phyloP scores from a whole-genome alignment of 352 stramenopile genomes.

The Globisporangium carolinianum region DNA sequence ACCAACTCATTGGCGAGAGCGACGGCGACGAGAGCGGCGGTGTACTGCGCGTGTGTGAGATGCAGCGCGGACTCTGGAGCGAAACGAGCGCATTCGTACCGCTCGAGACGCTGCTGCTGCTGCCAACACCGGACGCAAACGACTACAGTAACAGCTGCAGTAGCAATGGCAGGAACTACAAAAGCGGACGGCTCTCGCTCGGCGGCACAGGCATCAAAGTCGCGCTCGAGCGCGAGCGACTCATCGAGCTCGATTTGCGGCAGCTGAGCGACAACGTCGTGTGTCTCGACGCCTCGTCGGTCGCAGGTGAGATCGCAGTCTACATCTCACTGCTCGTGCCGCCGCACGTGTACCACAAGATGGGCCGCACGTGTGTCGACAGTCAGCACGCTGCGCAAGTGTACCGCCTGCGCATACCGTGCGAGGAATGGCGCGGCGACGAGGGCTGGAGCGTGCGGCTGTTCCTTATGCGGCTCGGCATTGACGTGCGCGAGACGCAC shows the following conservation, averaged over 20 bases:
- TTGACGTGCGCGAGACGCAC: slow-evolving; percentile 43
- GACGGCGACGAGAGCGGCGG: no score
- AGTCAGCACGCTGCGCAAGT: slow-evolving; percentile 34
- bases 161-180: no score
- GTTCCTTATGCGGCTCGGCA: slow-evolving; percentile 37
- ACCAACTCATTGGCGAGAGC: slow-evolving; percentile 1
- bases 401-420: slow-evolving; percentile 16
- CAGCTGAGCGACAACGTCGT: slow-evolving; percentile 30
- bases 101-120: neutral
- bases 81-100: slow-evolving; percentile 6
- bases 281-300: slow-evolving; percentile 35
- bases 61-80: slow-evolving; percentile 12
- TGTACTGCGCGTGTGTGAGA: neutral
- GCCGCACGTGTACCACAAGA: slow-evolving; percentile 26
- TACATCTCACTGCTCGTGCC: slow-evolving; percentile 32
- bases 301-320: slow-evolving; percentile 12
- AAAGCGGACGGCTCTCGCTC: neutral
- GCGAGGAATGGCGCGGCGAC: neutral
- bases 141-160: neutral
- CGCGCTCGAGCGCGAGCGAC: slow-evolving; percentile 11
- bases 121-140: slow-evolving; percentile 12
- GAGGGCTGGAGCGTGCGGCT: slow-evolving; percentile 36
- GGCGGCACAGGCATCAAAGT: slow-evolving; percentile 12
- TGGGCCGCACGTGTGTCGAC: slow-evolving; percentile 21
- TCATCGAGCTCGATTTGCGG: slow-evolving; percentile 38